Percentiles rank a stretch among this genome's conserved stretches.
Conservation (phyloP, 805 yeast species). For the Pichia phayaonensis region DNA sequence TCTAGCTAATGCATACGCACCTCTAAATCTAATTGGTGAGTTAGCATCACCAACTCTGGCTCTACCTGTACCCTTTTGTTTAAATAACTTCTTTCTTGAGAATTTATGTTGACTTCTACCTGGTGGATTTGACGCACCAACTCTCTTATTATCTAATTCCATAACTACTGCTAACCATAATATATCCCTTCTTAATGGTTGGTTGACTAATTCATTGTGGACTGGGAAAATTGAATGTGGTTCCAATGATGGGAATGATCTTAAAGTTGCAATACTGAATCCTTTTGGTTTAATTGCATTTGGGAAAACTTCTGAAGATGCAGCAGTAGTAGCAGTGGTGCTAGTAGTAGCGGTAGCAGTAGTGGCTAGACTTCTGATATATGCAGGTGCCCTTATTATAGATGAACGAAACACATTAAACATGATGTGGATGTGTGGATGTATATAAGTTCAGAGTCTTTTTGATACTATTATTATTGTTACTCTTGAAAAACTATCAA, state of each 20-base stretch:
- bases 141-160: slow-evolving; percentile 85
- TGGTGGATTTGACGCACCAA: slow-evolving; percentile 81
- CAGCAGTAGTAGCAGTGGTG: background rate
- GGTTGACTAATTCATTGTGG: slow-evolving; percentile 58
- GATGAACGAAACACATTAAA: background rate
- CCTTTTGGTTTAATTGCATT: slow-evolving; percentile 46
- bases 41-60: slow-evolving; percentile 97
- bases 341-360: background rate
- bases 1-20: slow-evolving; percentile 84
- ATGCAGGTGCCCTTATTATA: background rate
- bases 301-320: slow-evolving; percentile 11
- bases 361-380: slow-evolving; percentile 3
- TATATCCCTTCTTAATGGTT: slow-evolving; percentile 81
- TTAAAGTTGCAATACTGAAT: slow-evolving; percentile 67
- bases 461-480: background rate
- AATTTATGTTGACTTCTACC: slow-evolving; percentile 83
- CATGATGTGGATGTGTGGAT: background rate
- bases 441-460: background rate
- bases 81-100: slow-evolving; percentile 71
- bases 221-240: slow-evolving; percentile 75
- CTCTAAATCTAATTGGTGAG: slow-evolving; percentile 85
- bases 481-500: background rate
- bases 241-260: slow-evolving; percentile 85
- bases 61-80: slow-evolving; percentile 90
- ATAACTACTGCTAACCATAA: slow-evolving; percentile 91